These are phyloP conservation scores for Aphanomyces astaci DNA, from an alignment of 352 stramenopile genomes.

Conservation along the genomic window DNA sequence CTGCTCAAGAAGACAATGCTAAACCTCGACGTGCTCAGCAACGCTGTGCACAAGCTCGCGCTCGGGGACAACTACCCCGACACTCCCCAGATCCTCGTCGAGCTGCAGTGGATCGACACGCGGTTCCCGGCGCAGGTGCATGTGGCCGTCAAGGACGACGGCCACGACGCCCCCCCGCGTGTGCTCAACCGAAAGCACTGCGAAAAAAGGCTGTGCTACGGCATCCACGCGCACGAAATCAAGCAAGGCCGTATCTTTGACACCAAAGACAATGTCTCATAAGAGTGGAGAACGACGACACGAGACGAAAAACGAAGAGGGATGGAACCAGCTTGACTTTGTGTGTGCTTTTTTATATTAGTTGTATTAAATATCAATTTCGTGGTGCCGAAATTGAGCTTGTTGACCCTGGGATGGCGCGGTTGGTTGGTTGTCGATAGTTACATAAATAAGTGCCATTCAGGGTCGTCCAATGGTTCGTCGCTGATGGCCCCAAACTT, in stretches of 20 bases:
- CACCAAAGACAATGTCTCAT: neutral
- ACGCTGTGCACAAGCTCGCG: slow-evolving; percentile 40
- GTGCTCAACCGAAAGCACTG: slow-evolving; percentile 37
- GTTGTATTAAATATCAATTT: neutral
- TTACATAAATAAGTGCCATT: slow-evolving; percentile 4
- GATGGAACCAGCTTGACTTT: too few relatives aligned
- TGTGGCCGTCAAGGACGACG: slow-evolving; percentile 33
- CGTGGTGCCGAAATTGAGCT: neutral
- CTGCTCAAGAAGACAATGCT: slow-evolving; percentile 41
- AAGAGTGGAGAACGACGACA: too few relatives aligned
- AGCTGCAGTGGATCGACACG: slow-evolving; percentile 60
- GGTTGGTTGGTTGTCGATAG: too few relatives aligned
- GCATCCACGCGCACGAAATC: slow-evolving; percentile 28
- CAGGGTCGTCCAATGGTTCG: neutral
- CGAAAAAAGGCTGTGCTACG: slow-evolving; percentile 35
- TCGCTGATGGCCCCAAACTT: neutral
- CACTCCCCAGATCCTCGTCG: slow-evolving; percentile 40
- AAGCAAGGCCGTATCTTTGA: slow-evolving; percentile 18
- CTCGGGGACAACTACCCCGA: slow-evolving; percentile 35
- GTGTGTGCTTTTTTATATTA: too few relatives aligned
- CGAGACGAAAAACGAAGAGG: too few relatives aligned
- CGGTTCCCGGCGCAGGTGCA: slow-evolving; percentile 42
- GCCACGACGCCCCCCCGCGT: slow-evolving; percentile 17
- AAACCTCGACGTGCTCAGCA: slow-evolving; percentile 41
- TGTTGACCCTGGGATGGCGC: neutral